Evolutionary conservation across 1,284 basidiomycete species (phyloP).

Genomic region (Violaceomyces palustris): DNA sequence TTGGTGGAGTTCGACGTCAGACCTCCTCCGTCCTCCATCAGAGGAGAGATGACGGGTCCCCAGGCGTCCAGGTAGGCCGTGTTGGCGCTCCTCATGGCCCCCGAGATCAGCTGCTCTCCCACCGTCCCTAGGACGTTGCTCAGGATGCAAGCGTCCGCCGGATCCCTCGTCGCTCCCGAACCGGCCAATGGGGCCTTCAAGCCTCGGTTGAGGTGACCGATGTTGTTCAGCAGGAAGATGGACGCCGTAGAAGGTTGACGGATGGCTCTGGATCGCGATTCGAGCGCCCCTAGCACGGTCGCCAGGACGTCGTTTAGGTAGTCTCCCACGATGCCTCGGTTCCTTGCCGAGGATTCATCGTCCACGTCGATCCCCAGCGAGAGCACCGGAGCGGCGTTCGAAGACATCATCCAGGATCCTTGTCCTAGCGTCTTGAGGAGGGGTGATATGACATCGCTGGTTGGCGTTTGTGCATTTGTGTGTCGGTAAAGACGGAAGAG

Average conservation of each 20-base stretch:
- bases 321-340: conserved; percentile 25
- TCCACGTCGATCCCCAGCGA: conserved; percentile 30
- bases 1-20: conserved; percentile 16
- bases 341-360: conserved; percentile 9
- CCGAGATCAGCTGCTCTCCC: conserved; percentile 32
- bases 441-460: conserved; percentile 34
- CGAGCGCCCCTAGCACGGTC: conserved; percentile 30
- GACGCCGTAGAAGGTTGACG: conserved; percentile 39
- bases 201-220: conserved; percentile 27
- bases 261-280: conserved; percentile 35
- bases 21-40: conserved; percentile 38
- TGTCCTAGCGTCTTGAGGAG: conserved; percentile 38
- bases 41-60: conserved; percentile 35
- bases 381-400: conserved; percentile 31
- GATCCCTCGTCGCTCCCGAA: too few relatives aligned
- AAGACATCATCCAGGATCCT: conserved; percentile 46
- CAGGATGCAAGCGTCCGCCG: conserved; percentile 12
- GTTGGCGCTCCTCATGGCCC: conserved; percentile 34
- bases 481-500: neutral
- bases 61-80: conserved; percentile 45
- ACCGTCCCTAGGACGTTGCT: conserved; percentile 26
- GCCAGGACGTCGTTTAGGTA: conserved; percentile 40
- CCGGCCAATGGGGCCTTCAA: conserved; percentile 11
- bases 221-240: conserved; percentile 46
- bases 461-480: too few relatives aligned